These are phyloP conservation scores for Copromyces sp. DNA, from an alignment of 495 filamentous ascomycete species.

Conservation along the genomic window DNA sequence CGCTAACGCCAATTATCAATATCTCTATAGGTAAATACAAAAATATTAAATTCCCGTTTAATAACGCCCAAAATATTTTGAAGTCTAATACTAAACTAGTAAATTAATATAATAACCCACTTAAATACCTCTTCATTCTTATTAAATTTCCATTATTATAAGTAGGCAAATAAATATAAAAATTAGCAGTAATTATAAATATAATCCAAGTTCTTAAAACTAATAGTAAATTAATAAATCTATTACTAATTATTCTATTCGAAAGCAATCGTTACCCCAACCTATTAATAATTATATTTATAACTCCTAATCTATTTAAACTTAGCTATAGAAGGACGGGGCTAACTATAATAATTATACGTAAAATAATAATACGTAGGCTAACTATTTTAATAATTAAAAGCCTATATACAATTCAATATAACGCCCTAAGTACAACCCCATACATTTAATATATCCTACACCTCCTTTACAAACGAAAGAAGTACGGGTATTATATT, in stretches of 20 bases:
- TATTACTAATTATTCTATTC: not conserved
- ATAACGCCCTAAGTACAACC: not conserved
- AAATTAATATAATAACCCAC: not conserved
- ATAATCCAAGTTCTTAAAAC: not conserved
- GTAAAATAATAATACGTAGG: too few species aligned
- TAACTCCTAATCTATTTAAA: not conserved
- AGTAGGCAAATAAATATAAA: not conserved
- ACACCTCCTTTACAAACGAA: too few species aligned
- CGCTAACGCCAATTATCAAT: too few species aligned
- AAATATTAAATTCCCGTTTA: too few species aligned
- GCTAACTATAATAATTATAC: not conserved
- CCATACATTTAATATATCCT: too few species aligned
- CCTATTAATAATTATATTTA: not conserved
- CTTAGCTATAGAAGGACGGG: not conserved
- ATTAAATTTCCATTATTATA: not conserved
- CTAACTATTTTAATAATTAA: not conserved
- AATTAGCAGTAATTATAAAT: not conserved
- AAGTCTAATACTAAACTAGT: not conserved
- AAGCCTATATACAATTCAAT: not conserved
- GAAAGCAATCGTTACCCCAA: not conserved
- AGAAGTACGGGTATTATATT: not conserved
- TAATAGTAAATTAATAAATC: not conserved
- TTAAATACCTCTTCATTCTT: not conserved
- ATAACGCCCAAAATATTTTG: too few species aligned
- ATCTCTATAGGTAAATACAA: too few species aligned